Base-by-base conservation (phyloP, 768 basidiomycete species). In the Mrakia blollopis region DNA sequence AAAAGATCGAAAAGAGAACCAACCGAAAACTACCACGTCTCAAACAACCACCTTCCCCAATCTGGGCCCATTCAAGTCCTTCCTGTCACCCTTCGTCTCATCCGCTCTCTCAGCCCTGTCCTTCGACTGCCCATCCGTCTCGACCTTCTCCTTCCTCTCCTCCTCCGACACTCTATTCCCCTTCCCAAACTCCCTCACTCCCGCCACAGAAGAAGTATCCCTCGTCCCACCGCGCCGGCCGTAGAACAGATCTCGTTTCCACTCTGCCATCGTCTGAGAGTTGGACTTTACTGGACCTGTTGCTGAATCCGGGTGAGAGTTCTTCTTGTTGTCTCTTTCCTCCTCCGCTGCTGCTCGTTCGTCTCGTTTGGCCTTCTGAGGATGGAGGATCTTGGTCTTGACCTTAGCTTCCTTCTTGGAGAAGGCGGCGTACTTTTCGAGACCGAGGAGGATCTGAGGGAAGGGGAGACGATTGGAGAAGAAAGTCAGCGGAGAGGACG, bases 391-490 rank as follows among this genome's bases (percentile, higher is more conserved):
- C 10, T 41, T 57, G 37, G 70, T 44, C 57, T 60, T 76, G 69
- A 62, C 14, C n/a, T 39, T 44, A n/a, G 50, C 60, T 32, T 61
- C 60, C 21, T 41, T 44, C 41, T 76, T 76, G 7, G 75, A 41
- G 21, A 62, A 32, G 39, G 54, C 60, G 69, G 67, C 75, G 75
- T 76, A 76, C 57, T 76, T 76, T 35, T 76, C 75, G 18, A 76
- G 54, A 10, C 74, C 74, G 25, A 75, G 52, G 23, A 75, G 63
- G 35, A 70, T 60, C 74, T 68, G 47, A 74, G 11, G 47, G 30
- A 61, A 25, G 13, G 16, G 57, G 13, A 8, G 16, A 10, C 11
- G 62, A 30, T 3, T 23, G 30, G 32, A n/a, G 30, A 28, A 6
- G 61, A 47, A 16, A 21, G 52, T n/a, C 39, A 39, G 28, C 28